These are phyloP conservation scores for Pseudisothecium myosuroides DNA, from an alignment of 225 moss, liverwort and hornwort genomes.

Conservation along the genomic window DNA sequence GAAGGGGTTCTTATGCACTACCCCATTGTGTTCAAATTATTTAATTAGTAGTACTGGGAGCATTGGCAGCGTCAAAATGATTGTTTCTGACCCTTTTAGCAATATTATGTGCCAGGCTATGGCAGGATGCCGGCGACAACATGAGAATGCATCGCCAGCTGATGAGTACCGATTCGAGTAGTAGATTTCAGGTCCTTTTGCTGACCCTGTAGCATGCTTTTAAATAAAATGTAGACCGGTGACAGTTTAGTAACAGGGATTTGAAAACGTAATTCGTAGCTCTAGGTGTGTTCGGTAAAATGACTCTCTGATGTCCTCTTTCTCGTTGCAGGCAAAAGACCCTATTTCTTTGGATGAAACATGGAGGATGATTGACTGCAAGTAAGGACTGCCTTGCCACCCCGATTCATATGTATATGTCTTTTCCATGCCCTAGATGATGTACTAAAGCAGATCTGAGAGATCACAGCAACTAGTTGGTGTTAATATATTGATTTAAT, in stretches of 20 bases:
- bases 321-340: constrained; percentile 47
- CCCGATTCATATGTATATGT: background rate
- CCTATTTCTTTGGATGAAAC: constrained; percentile 75
- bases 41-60: background rate
- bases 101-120: constrained; percentile 39
- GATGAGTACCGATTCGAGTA: constrained; percentile 27
- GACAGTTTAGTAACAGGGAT: background rate
- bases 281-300: background rate
- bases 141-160: constrained; percentile 52
- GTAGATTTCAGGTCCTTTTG: constrained; percentile 29
- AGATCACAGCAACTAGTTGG: background rate
- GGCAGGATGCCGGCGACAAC: constrained; percentile 73
- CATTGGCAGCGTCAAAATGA: background rate
- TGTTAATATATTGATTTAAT: background rate
- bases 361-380: constrained; percentile 78
- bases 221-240: background rate
- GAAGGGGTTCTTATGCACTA: background rate
- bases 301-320: background rate
- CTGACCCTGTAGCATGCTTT: background rate
- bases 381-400: constrained; percentile 35
- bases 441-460: background rate
- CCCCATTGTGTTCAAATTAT: background rate
- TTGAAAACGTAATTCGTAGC: background rate
- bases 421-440: background rate
- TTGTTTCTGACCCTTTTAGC: background rate